A percentile compares a stretch with the other conserved stretches of the same genome.
Evolutionary conservation across 495 filamentous ascomycete species (phyloP).

Genomic region (Talaromyces borbonicus): DNA sequence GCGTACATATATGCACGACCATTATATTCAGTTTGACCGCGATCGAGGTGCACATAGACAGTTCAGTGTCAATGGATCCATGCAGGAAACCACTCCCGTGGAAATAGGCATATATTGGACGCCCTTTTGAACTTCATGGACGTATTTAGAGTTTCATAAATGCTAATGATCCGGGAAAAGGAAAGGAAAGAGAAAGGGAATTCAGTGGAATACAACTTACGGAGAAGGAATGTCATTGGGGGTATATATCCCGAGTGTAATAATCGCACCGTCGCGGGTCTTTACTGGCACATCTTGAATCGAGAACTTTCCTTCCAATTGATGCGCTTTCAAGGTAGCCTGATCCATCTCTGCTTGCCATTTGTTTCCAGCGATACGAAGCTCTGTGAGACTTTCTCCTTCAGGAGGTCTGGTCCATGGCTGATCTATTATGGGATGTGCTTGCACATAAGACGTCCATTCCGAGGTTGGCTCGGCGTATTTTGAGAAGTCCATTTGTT

Average conservation of each 20-base stretch:
- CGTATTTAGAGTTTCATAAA: not conserved
- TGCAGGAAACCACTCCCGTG: conserved; percentile 44
- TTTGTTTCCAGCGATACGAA: not conserved
- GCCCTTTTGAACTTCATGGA: not conserved
- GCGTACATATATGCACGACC: conserved; percentile 38
- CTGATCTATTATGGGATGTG: conserved; percentile 1
- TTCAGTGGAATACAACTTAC: not conserved
- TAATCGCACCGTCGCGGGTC: not conserved
- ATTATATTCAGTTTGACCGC: conserved; percentile 16
- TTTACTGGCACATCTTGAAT: not conserved
- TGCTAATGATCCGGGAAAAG: too few relatives aligned
- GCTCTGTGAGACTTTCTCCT: not conserved
- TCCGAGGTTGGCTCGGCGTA: not conserved
- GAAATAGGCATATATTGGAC: conserved; percentile 36
- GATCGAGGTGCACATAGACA: conserved; percentile 31
- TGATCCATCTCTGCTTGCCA: not conserved
- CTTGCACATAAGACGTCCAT: not conserved
- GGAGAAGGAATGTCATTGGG: not conserved
- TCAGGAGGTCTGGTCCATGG: not conserved
- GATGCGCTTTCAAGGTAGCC: not conserved
- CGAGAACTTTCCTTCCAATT: not conserved
- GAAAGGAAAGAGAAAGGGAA: too few relatives aligned
- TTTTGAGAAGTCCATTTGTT: not conserved
- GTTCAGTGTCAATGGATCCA: conserved; percentile 35
- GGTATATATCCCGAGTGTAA: not conserved